These are phyloP conservation scores for Yamadazyma akitaensis DNA, from an alignment of 805 yeast species.

Conservation along the genomic window DNA sequence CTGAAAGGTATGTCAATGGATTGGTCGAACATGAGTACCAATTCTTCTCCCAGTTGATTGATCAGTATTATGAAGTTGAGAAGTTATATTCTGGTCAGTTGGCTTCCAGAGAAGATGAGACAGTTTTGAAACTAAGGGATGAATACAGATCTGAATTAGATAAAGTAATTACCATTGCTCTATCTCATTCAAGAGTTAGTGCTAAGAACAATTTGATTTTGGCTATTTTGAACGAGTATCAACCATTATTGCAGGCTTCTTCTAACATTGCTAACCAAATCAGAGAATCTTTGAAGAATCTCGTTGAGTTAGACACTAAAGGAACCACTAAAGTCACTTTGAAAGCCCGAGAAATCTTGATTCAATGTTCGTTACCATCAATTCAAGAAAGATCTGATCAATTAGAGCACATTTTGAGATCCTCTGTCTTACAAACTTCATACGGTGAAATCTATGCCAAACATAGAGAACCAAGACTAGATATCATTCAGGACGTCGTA, in stretches of 20 bases:
- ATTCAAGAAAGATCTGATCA: constrained; percentile 95
- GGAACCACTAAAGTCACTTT: constrained; percentile 90
- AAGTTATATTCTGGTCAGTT: constrained; percentile 71
- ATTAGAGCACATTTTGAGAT: constrained; percentile 89
- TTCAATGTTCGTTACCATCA: constrained; percentile 96
- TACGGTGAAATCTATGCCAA: constrained; percentile 80
- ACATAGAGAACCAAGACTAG: constrained; percentile 79
- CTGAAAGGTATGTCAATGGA: constrained; percentile 69
- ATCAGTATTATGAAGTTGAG: constrained; percentile 77
- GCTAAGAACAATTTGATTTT: constrained; percentile 87
- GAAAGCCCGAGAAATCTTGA: constrained; percentile 93
- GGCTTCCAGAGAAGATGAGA: constrained; percentile 87
- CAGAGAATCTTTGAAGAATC: constrained; percentile 66
- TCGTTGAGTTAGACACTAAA: constrained; percentile 88
- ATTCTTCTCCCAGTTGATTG: constrained; percentile 66
- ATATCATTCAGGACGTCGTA: constrained; percentile 82
- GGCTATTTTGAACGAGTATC: constrained; percentile 81
- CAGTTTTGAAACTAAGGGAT: constrained; percentile 82
- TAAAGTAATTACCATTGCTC: constrained; percentile 66
- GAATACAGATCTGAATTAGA: constrained; percentile 73
- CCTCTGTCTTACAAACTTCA: constrained; percentile 83
- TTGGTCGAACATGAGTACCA: constrained; percentile 78
- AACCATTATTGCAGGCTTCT: constrained; percentile 70
- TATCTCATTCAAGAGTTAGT: constrained; percentile 91
- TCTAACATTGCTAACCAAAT: constrained; percentile 66